phyloP scores from a whole-genome alignment of 2,329 filamentous ascomycete genomes.

The Colletotrichum lini region DNA sequence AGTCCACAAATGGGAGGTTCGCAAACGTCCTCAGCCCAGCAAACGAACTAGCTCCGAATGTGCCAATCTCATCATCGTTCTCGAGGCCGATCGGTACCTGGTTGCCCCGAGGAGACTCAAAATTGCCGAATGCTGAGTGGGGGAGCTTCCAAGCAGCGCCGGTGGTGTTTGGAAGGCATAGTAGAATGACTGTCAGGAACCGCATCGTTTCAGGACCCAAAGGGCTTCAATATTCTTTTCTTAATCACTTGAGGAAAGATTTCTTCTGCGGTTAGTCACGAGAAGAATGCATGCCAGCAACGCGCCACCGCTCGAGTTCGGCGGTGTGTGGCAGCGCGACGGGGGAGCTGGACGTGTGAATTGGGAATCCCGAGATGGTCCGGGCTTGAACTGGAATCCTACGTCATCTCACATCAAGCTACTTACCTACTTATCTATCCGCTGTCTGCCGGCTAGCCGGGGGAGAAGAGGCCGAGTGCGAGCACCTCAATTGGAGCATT shows the following conservation, averaged over 20 bases:
- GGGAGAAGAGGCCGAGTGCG: too few species aligned
- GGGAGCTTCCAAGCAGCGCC: slow-evolving; percentile 33
- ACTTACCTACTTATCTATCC: too few species aligned
- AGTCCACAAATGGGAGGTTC: slow-evolving; percentile 46
- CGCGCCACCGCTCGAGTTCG: too few species aligned
- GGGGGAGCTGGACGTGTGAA: too few species aligned
- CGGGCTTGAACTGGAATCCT: too few species aligned
- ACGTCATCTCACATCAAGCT: too few species aligned
- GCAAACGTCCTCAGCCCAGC: slow-evolving; percentile 47
- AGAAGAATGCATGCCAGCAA: too few species aligned
- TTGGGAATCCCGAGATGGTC: too few species aligned
- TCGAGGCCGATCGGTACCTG: slow-evolving; percentile 39
- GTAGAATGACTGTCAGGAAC: neutral
- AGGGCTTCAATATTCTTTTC: neutral
- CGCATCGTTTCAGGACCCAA: neutral
- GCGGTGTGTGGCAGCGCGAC: too few species aligned
- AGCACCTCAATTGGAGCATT: too few species aligned
- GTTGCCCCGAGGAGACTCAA: slow-evolving; percentile 22
- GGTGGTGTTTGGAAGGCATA: neutral
- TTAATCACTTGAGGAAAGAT: neutral
- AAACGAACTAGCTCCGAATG: slow-evolving; percentile 38
- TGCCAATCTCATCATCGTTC: slow-evolving; percentile 39
- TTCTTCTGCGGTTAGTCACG: too few species aligned
- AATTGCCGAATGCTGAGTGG: slow-evolving; percentile 13
- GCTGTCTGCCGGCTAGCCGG: too few species aligned